Evolutionary conservation across 805 yeast genomes (phyloP).

Genomic region (Nakazawaea sp.): DNA sequence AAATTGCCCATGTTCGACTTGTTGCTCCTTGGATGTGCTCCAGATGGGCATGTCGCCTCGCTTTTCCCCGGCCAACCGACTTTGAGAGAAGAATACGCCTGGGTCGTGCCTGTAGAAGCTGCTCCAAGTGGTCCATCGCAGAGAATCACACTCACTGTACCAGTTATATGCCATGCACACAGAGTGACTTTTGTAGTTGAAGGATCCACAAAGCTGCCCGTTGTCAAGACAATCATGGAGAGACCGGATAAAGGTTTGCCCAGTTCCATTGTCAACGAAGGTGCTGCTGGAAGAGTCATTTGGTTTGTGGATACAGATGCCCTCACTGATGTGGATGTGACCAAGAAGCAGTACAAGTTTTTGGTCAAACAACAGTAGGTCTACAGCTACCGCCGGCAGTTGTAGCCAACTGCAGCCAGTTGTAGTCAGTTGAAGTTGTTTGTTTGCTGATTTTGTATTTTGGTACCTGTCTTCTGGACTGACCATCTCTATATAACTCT

Average conservation of each 20-base stretch:
- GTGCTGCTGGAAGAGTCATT: slow-evolving; percentile 92
- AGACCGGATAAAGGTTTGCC: slow-evolving; percentile 96
- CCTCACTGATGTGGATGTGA: slow-evolving; percentile 66
- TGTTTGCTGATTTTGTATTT: too few relatives aligned
- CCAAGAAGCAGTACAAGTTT: slow-evolving; percentile 66
- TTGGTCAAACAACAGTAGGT: slow-evolving; percentile 30
- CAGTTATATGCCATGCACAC: slow-evolving; percentile 91
- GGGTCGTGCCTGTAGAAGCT: slow-evolving; percentile 90
- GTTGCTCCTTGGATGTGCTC: slow-evolving; percentile 91
- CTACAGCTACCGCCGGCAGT: too few relatives aligned
- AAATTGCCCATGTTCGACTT: slow-evolving; percentile 93
- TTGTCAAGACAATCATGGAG: slow-evolving; percentile 87
- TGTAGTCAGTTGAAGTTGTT: too few relatives aligned
- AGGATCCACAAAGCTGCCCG: slow-evolving; percentile 92
- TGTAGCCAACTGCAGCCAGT: too few relatives aligned
- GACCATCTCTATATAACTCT: too few relatives aligned
- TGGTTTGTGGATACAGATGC: slow-evolving; percentile 98
- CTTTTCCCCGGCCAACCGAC: slow-evolving; percentile 89
- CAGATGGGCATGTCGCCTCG: slow-evolving; percentile 98
- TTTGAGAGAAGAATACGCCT: slow-evolving; percentile 82
- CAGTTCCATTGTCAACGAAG: slow-evolving; percentile 86
- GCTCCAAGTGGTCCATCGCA: slow-evolving; percentile 86
- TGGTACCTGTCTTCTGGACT: too few relatives aligned
- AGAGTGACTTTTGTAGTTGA: slow-evolving; percentile 93
- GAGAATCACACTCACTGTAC: slow-evolving; percentile 86